Evolutionary conservation across 805 yeast species (phyloP), one percentile per base, ranked within the genome.

Genomic region (Yueomyces sinensis): DNA sequence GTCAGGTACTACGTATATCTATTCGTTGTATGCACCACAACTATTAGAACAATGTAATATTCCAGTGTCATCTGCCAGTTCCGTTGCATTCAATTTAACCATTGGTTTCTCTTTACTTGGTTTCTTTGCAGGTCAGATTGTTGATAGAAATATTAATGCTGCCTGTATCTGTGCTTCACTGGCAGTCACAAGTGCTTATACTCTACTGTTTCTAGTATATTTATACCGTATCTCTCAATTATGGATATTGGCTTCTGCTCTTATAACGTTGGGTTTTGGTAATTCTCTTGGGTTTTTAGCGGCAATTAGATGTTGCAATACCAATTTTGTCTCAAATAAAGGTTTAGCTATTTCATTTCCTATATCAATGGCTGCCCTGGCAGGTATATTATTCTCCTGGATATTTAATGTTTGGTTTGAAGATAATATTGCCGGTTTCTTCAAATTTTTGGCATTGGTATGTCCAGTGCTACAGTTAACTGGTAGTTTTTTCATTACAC

Each of bases 341-440:
- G 91, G 84, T 17, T 62, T 74, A 5, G 84, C 84, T 2, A 76
- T 76, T 15, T 76, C 89, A 46, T 83, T 91, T 15, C 83, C 86
- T 38, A 83, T 79, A 49, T 78, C 86, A 49, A 82, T 77, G 32
- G 82, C 58, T 3, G 82, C 81, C 54, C 81, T 81, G 47, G 79
- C 87, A 1, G 86, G 86, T 54, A 79, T 80, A 32, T 79, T 63
- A 50, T 79, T 86, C 1, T 87, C 78, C 55, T 79, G 87, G 36
- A 76, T 74, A 3, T 69, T 82, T 13, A 72, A 80, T 0, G 45
- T 56, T 5, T 62, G 68, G 33, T 80, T 70, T 43, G 52, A 56
- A 6, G 71, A 65, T 23, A 55, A 77, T 41, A 67, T 82, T 1
- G 68, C 64, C 5, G 72, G 71, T 0, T 61, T 79, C 2, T 59